Evolutionary conservation across 352 stramenopile species (phyloP), one percentile per base, ranked within the genome.

Genomic region (Pythium myriotylum): DNA sequence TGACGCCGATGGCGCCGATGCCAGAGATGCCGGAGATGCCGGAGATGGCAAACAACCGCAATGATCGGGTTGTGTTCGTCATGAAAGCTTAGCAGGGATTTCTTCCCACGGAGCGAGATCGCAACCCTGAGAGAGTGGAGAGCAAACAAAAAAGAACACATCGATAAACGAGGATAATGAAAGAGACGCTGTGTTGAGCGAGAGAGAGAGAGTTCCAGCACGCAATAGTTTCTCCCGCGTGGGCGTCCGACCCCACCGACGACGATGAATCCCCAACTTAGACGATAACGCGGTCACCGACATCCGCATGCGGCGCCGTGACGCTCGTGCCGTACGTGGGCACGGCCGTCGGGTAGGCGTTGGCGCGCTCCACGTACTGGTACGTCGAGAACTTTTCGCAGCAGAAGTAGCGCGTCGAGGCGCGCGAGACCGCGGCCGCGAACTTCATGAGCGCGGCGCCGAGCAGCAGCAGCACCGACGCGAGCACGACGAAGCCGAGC

Each of bases 401-500:
- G 69, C 78, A 88, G 60, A 90, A 90, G 65, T 79, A 86, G 42
- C 78, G 76, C 26, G 81, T 88, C 5, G 77, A 73, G 29, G 64
- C 51, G 32, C 67, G 69, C 27, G 77, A 86, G 10, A 87, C 52
- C 6, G 57, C 60, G 26, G 75, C 81, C 3, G 64, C 63, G 26
- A 76, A 76, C 48, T 83, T 73, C 77, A 90, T 87, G 59, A 88
- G 65, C 23, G 65, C 70, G 58, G 79, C 73, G 56, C 79, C 79
- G 35, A 86, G 56, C 17, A 75, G 49, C 16, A 89, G 51, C 54
- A 89, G 73, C 55, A 86, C 37, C 20, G 67, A 53, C 17, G 77
- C 74, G 12, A 81, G 56, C 8, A 83, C 41, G 23, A 85, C 33
- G 47, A 88, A 85, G 22, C 79, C 66, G 32, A 89, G 14, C 5